Evolutionary conservation across 805 yeast species (phyloP).

Genomic region (Diddensiella transvaalensis): DNA sequence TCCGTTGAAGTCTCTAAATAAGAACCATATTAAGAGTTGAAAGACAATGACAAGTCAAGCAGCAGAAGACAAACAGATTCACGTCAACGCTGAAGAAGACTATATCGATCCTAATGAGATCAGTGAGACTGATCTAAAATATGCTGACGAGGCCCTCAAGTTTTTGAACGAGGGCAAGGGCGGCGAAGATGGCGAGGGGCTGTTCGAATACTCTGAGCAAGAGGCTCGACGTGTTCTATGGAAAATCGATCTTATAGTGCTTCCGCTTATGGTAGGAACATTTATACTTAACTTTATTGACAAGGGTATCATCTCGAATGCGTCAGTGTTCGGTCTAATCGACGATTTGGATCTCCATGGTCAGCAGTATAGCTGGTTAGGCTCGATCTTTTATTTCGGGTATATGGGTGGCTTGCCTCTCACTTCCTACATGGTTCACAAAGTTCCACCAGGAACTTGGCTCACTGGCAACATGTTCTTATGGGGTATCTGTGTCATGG

Average conservation of each 20-base stretch:
- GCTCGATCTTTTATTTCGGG: slow-evolving; percentile 63
- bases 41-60: too few relatives aligned
- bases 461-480: slow-evolving; percentile 41
- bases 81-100: too few relatives aligned
- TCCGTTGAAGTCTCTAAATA: too few relatives aligned
- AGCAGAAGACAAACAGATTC: too few relatives aligned
- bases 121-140: too few relatives aligned
- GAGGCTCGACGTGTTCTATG: slow-evolving; percentile 20
- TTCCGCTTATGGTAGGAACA: slow-evolving; percentile 7
- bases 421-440: slow-evolving; percentile 46
- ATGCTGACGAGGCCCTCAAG: background rate
- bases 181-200: background rate
- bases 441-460: slow-evolving; percentile 48
- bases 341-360: slow-evolving; percentile 45
- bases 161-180: background rate
- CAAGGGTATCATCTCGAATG: slow-evolving; percentile 49
- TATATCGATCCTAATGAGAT: too few relatives aligned
- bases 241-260: slow-evolving; percentile 15
- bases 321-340: slow-evolving; percentile 51
- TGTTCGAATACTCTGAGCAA: background rate
- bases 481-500: slow-evolving; percentile 59
- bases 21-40: too few relatives aligned
- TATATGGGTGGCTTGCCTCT: slow-evolving; percentile 57
- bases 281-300: slow-evolving; percentile 41
- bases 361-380: slow-evolving; percentile 44